Evolutionary conservation across 176 grass and related monocot species (phyloP).

Genomic region (Carex cristatella): DNA sequence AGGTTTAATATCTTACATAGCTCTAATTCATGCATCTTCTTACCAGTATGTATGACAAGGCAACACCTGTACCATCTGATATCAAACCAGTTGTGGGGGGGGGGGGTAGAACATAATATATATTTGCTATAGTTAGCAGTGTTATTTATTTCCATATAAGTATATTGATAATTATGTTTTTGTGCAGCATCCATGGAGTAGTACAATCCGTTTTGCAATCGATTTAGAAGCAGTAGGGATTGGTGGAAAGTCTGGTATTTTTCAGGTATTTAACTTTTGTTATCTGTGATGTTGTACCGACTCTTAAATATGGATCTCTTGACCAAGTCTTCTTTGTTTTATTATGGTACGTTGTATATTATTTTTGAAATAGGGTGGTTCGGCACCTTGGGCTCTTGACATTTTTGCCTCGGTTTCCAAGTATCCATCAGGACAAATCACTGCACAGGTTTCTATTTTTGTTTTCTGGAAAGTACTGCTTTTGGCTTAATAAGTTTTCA

Average conservation of each 20-base stretch:
- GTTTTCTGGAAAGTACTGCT: neutral
- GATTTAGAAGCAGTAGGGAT: constrained; percentile 97
- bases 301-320: constrained; percentile 11
- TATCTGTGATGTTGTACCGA: constrained; percentile 8
- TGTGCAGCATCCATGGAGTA: constrained; percentile 80
- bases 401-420: constrained; percentile 81
- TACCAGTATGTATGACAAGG: neutral
- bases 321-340: constrained; percentile 1
- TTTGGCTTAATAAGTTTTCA: neutral
- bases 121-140: neutral
- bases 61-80: neutral
- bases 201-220: constrained; percentile 58
- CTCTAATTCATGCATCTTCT: neutral
- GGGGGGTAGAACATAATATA: too few species aligned
- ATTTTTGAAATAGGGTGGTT: constrained; percentile 45
- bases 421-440: constrained; percentile 81
- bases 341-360: constrained; percentile 21
- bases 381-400: constrained; percentile 74
- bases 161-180: constrained; percentile 6
- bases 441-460: constrained; percentile 60
- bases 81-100: neutral
- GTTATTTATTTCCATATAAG: neutral
- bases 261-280: constrained; percentile 46
- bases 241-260: constrained; percentile 79
- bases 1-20: constrained; percentile 36